A percentile compares a stretch with the other conserved stretches of the same genome.
Evolutionary conservation across 768 basidiomycete species (phyloP).

Genomic region (Leccinellum luteum): DNA sequence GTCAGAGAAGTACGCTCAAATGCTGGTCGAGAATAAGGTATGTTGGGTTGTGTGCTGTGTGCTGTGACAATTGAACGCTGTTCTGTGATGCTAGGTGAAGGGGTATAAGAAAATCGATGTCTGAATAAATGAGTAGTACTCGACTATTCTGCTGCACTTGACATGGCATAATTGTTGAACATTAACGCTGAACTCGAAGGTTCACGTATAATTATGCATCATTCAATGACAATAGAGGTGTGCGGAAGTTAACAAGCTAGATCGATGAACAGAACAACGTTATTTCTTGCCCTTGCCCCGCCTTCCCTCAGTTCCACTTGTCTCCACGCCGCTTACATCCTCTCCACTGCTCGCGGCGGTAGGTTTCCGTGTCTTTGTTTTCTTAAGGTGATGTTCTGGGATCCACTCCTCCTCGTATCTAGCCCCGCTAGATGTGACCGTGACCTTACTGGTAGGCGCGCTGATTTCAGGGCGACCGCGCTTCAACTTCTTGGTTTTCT

Average conservation of each 20-base stretch:
- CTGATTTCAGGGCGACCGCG: conserved; percentile 47
- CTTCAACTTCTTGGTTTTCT: conserved; percentile 51
- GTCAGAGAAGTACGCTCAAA: conserved; percentile 74
- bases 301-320: conserved; percentile 54
- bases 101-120: conserved; percentile 81
- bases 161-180: not conserved
- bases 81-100: conserved; percentile 56
- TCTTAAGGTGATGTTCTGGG: conserved; percentile 83
- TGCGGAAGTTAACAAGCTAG: not conserved
- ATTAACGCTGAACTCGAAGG: not conserved
- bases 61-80: conserved; percentile 3
- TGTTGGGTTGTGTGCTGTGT: conserved; percentile 23
- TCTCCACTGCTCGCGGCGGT: conserved; percentile 56
- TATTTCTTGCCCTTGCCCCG: conserved; percentile 51
- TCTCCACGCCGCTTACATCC: conserved; percentile 64
- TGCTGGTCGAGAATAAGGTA: conserved; percentile 81
- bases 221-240: conserved; percentile 1
- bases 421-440: conserved; percentile 58
- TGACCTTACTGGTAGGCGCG: conserved; percentile 54
- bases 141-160: not conserved
- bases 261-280: not conserved
- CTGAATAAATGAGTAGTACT: conserved; percentile 17
- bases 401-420: conserved; percentile 91
- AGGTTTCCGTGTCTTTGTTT: conserved; percentile 51
- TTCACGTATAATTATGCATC: conserved; percentile 10